phyloP scores from a whole-genome alignment of 2,329 filamentous ascomycete species.

The Fusarium verticillioides region DNA sequence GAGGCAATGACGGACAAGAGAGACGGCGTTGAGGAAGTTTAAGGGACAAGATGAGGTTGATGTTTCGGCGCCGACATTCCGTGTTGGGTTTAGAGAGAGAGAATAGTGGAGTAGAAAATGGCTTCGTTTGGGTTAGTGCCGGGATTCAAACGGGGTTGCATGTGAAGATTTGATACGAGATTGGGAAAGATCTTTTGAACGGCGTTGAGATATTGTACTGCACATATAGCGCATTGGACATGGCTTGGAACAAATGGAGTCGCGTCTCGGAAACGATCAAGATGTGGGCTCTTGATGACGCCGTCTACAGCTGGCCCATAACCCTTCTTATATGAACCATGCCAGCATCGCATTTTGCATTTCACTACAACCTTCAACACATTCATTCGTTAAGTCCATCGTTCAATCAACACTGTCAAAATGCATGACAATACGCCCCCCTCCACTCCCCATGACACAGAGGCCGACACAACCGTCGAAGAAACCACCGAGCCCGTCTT shows the following conservation, averaged over 20 bases:
- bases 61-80: conserved; percentile 35
- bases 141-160: not conserved
- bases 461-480: conserved; percentile 6
- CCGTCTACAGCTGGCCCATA: too few relatives aligned
- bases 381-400: too few relatives aligned
- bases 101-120: not conserved
- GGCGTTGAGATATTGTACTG: not conserved
- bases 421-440: not conserved
- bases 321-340: not conserved
- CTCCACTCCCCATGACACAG: not conserved
- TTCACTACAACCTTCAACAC: too few relatives aligned
- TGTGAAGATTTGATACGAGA: not conserved
- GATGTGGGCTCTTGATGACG: not conserved
- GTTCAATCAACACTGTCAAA: not conserved
- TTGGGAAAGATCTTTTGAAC: not conserved
- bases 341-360: too few relatives aligned
- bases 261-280: not conserved
- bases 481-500: conserved; percentile 9
- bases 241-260: rapidly evolving
- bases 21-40: not conserved
- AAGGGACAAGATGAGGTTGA: not conserved
- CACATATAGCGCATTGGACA: not conserved
- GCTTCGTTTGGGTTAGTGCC: not conserved
- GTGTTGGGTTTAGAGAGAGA: not conserved
- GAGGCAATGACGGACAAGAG: not conserved